Conservation (phyloP, 306 rosid genomes). For the Castanea crenata region DNA sequence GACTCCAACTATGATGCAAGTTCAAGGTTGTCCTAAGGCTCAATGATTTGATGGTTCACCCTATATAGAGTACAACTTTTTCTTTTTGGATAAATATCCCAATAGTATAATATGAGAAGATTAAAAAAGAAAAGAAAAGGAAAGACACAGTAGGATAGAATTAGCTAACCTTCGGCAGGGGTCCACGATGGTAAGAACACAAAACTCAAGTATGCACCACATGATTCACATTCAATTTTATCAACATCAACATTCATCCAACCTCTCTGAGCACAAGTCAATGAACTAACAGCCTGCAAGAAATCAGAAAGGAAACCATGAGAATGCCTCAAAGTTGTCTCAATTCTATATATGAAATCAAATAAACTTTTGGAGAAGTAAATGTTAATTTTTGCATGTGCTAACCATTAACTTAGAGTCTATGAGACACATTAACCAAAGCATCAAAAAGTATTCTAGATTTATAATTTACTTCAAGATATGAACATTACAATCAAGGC, state of each 20-base stretch:
- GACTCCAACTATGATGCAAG: background rate
- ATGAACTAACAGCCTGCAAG: conserved; percentile 63
- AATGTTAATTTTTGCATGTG: background rate
- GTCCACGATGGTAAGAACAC: conserved; percentile 60
- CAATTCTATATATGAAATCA: background rate
- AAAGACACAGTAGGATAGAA: conserved; percentile 17
- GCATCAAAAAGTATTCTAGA: too few relatives aligned
- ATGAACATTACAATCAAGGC: too few relatives aligned
- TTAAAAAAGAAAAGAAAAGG: background rate
- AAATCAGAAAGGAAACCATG: conserved; percentile 24
- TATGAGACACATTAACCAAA: background rate
- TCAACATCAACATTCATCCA: conserved; percentile 85
- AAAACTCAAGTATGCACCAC: conserved; percentile 62
- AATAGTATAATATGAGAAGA: conserved; percentile 18
- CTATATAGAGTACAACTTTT: too few relatives aligned
- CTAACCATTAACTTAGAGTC: background rate
- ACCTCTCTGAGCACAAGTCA: conserved; percentile 94
- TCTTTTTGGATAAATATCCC: background rate
- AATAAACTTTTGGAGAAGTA: background rate
- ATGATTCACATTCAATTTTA: conserved; percentile 85
- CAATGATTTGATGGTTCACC: background rate
- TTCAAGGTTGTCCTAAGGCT: background rate
- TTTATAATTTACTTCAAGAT: too few relatives aligned
- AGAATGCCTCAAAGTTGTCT: conserved; percentile 18
- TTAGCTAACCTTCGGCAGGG: conserved; percentile 69